phyloP scores from a whole-genome alignment of 176 grass and related monocot species.

The Hyparrhenia diplandra region DNA sequence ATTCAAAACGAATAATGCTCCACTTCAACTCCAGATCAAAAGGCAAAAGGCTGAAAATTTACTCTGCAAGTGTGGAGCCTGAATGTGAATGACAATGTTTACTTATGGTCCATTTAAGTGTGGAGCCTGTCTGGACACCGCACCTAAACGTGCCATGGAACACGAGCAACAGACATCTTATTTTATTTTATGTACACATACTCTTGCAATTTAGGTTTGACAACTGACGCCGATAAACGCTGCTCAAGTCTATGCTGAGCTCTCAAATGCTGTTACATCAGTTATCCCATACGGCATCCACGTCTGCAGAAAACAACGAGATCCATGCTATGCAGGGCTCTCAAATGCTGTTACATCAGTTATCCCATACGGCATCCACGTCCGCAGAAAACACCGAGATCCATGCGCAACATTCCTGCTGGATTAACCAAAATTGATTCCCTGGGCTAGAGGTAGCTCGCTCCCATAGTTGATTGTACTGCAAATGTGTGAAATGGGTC shows the following conservation, averaged over 20 bases:
- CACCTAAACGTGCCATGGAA: background rate
- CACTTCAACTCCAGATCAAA: background rate
- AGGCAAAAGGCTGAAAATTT: background rate
- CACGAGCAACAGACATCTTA: slow-evolving; percentile 13
- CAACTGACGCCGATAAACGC: too few species aligned
- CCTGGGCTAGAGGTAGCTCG: slow-evolving; percentile 92
- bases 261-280: background rate
- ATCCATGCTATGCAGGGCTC: background rate
- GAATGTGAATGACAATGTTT: too few species aligned
- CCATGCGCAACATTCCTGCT: background rate
- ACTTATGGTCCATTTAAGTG: too few species aligned
- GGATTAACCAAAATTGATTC: slow-evolving; percentile 80
- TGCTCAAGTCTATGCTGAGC: background rate
- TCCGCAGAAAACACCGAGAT: slow-evolving; percentile 3
- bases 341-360: background rate
- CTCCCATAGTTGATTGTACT: slow-evolving; percentile 99
- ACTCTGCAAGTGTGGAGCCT: background rate
- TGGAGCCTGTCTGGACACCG: too few species aligned
- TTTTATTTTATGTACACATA: slow-evolving; percentile 18
- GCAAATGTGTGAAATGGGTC: slow-evolving; percentile 12
- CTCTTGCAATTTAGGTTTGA: too few species aligned
- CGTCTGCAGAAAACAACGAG: background rate
- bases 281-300: background rate
- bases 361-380: background rate
- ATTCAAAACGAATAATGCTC: background rate